phyloP scores from a whole-genome alignment of 176 grass and related monocot species.

The Eragrostis nindensis region DNA sequence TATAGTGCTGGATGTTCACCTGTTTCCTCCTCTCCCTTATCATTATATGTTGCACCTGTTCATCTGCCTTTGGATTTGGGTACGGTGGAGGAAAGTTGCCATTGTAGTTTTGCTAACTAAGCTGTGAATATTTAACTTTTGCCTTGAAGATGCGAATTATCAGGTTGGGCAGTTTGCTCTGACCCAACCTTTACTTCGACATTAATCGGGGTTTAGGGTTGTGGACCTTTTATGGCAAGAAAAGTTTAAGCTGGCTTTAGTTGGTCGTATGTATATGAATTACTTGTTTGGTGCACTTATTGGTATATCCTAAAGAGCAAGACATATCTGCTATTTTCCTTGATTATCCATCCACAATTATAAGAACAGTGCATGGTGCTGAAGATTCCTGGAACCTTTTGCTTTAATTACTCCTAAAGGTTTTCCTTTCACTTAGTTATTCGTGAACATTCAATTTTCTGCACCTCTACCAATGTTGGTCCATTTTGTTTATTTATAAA shows the following conservation, averaged over 20 bases:
- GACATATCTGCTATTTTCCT: not conserved
- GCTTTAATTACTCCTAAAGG: not conserved
- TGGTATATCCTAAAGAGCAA: not conserved
- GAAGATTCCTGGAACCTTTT: not conserved
- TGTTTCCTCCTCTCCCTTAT: not conserved
- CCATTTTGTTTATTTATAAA: constrained; percentile 6
- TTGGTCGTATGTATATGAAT: constrained; percentile 22
- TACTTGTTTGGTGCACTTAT: constrained; percentile 8
- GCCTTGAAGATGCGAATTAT: not conserved
- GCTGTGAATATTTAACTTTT: not conserved
- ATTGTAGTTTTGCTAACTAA: not conserved
- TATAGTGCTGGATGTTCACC: constrained; percentile 33
- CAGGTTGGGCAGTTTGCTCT: constrained; percentile 15
- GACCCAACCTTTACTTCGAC: no score
- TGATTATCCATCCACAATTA: no score
- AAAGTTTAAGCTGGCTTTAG: no score
- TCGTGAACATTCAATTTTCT: not conserved
- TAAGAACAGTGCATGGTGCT: not conserved
- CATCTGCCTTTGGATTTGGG: not conserved
- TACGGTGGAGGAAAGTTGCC: not conserved
- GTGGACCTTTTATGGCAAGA: no score
- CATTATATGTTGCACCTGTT: not conserved
- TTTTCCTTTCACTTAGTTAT: constrained; percentile 18
- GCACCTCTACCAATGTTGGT: not conserved
- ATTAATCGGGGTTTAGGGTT: no score